Conservation (phyloP, 257 asterid species). For the Solanum chilense region DNA sequence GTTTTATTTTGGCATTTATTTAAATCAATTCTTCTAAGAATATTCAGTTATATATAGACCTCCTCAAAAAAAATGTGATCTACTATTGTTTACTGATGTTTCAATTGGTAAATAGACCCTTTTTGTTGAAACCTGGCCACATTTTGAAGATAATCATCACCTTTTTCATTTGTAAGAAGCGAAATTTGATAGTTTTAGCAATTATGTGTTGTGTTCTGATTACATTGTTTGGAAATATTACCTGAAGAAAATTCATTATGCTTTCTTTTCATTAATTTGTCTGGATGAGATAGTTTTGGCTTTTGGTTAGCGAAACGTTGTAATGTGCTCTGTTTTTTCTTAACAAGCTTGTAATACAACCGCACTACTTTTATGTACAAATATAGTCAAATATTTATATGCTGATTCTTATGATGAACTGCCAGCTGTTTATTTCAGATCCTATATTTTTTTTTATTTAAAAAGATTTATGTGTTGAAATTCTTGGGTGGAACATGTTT, state of each 20-base stretch:
- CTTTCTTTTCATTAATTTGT: background rate
- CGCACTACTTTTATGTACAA: background rate
- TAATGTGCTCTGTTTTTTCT: background rate
- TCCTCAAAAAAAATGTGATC: background rate
- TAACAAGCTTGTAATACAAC: background rate
- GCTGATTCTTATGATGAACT: background rate
- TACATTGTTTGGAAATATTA: background rate
- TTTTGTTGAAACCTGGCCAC: background rate
- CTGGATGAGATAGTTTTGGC: background rate
- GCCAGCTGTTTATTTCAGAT: background rate
- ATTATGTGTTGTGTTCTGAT: background rate
- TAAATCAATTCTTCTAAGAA: background rate
- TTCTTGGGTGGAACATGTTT: background rate
- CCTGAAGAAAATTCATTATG: background rate
- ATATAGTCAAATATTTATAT: background rate
- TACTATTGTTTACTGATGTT: background rate
- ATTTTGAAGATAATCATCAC: background rate
- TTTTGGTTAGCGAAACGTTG: background rate
- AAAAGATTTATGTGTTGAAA: background rate
- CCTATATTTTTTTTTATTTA: background rate
- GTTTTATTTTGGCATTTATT: background rate
- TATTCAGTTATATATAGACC: background rate
- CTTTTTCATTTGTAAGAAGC: background rate
- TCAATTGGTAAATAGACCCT: background rate
- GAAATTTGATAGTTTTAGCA: background rate